These are phyloP conservation scores for Pyrenula massariospora DNA, from an alignment of 495 filamentous ascomycete species.

Conservation along the genomic window DNA sequence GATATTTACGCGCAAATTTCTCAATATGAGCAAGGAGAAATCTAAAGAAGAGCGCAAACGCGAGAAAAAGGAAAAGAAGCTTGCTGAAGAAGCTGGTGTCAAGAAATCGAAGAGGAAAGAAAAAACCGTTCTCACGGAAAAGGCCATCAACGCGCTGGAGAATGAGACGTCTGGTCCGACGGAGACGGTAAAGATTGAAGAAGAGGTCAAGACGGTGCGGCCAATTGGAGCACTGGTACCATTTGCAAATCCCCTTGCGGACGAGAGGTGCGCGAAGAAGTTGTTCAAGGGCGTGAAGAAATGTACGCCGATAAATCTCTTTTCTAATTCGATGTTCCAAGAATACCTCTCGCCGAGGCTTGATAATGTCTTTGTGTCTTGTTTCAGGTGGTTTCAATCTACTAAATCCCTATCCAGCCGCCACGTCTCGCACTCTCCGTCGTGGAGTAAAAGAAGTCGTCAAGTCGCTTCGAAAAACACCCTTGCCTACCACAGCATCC, in stretches of 20 bases:
- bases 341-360: not conserved
- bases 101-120: conserved; percentile 64
- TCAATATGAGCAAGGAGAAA: conserved; percentile 46
- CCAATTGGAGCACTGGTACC: conserved; percentile 69
- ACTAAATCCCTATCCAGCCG: conserved; percentile 39
- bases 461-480: conserved; percentile 87
- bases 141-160: conserved; percentile 50
- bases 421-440: conserved; percentile 85
- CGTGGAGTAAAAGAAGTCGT: conserved; percentile 98
- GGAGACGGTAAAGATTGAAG: conserved; percentile 37
- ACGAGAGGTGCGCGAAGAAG: conserved; percentile 89
- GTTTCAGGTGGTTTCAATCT: conserved; percentile 11
- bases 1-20: no score
- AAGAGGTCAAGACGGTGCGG: conserved; percentile 23
- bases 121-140: conserved; percentile 45
- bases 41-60: conserved; percentile 24
- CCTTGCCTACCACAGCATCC: conserved; percentile 41
- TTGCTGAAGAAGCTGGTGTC: conserved; percentile 59
- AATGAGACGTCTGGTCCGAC: conserved; percentile 39
- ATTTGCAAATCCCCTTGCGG: conserved; percentile 84
- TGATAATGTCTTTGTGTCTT: conserved; percentile 3
- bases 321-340: conserved; percentile 1
- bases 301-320: conserved; percentile 42
- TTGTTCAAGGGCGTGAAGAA: conserved; percentile 87
- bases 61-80: conserved; percentile 74